phyloP scores from a whole-genome alignment of 2,329 filamentous ascomycete genomes.

The Aspergillus viridinutans region DNA sequence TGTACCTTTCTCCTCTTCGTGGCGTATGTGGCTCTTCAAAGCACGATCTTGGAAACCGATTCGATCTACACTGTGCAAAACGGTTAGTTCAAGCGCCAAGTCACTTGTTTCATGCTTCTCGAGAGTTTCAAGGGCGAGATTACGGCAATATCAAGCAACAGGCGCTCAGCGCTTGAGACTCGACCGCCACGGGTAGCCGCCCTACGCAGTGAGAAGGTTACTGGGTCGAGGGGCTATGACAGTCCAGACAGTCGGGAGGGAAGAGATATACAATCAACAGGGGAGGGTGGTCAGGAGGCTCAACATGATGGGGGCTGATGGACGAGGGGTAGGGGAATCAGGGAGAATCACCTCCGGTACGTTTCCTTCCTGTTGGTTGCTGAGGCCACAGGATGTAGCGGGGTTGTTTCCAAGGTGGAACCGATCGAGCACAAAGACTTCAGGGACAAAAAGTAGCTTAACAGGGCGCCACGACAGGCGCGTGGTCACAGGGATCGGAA shows the following conservation, averaged over 20 bases:
- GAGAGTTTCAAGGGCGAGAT: not conserved
- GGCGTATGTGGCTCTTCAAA: not conserved
- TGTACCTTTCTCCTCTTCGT: not conserved
- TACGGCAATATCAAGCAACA: not conserved
- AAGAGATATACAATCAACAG: not conserved
- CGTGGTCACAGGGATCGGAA: not conserved
- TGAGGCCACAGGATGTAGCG: not conserved
- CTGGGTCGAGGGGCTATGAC: slow-evolving; percentile 5
- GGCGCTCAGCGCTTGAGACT: not conserved
- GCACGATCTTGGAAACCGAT: not conserved
- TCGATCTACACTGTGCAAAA: not conserved
- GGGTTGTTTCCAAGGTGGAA: not conserved
- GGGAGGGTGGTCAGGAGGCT: not conserved
- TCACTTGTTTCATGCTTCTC: not conserved
- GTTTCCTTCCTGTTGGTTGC: not conserved
- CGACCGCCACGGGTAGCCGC: slow-evolving; percentile 7
- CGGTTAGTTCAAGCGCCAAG: not conserved
- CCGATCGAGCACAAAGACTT: not conserved
- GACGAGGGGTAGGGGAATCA: not conserved
- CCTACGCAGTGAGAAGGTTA: slow-evolving; percentile 20
- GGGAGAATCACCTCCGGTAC: not conserved
- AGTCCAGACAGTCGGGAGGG: not conserved
- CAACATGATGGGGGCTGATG: not conserved
- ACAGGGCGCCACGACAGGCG: not conserved
- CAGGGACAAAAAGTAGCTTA: not conserved